Conservation (phyloP, 805 yeast genomes). For the Wickerhamiella slavikovae region DNA sequence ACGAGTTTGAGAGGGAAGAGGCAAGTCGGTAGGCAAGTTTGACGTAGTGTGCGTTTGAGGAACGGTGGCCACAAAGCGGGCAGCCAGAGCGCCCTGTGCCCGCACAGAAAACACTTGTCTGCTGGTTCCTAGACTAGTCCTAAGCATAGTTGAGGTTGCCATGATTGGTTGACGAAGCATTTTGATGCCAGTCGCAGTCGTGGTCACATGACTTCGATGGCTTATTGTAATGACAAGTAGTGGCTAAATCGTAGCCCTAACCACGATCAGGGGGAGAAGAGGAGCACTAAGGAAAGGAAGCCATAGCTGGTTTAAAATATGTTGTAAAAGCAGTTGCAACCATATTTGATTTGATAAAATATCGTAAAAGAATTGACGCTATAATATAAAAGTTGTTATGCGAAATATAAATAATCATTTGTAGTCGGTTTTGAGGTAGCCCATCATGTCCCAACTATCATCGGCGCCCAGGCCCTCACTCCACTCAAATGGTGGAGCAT, state of each 20-base stretch:
- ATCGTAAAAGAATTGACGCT: no score
- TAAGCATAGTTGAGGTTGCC: background rate
- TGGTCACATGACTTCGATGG: no score
- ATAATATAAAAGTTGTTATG: no score
- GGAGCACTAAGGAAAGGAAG: no score
- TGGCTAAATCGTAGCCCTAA: no score
- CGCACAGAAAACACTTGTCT: background rate
- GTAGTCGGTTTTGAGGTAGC: background rate
- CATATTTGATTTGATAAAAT: no score
- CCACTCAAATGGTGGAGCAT: background rate
- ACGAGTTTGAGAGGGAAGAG: conserved; percentile 46
- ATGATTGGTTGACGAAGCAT: conserved; percentile 1
- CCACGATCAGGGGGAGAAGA: no score
- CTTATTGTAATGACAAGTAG: no score
- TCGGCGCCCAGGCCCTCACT: background rate
- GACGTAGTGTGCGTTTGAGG: conserved; percentile 12
- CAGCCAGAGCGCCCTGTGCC: background rate
- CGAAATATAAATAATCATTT: no score
- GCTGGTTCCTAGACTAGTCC: background rate
- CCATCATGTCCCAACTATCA: conserved; percentile 1
- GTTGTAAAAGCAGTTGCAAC: no score
- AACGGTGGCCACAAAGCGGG: background rate
- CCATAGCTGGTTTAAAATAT: no score
- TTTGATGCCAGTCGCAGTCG: no score
- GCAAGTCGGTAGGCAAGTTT: conserved; percentile 40